Percentiles rank a stretch among this genome's conserved stretches.
These are phyloP conservation scores for Balansia obtecta DNA, from an alignment of 2,329 filamentous ascomycete genomes.

Conservation along the genomic window DNA sequence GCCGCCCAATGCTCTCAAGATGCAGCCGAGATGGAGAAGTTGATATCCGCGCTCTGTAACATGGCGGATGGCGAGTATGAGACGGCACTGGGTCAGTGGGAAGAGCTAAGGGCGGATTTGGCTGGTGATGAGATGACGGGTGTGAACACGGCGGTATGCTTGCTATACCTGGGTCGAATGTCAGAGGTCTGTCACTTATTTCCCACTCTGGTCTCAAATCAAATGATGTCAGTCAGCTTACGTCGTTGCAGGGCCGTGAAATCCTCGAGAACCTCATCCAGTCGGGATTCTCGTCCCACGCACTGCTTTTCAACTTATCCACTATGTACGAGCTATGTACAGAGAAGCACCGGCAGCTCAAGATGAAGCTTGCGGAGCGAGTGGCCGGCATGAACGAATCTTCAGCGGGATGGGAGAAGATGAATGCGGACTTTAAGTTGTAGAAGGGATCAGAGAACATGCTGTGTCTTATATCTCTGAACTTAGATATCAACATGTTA, in stretches of 20 bases:
- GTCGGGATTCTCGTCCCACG: conserved; percentile 55
- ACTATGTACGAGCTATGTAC: conserved; percentile 90
- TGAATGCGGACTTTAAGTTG: conserved; percentile 65
- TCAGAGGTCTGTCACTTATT: conserved; percentile 40
- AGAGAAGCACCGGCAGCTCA: conserved; percentile 58
- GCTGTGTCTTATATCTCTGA: no score
- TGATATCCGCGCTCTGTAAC: conserved; percentile 56
- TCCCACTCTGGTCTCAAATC: no score
- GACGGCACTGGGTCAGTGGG: conserved; percentile 51
- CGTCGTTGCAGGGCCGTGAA: conserved; percentile 39
- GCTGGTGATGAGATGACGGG: conserved; percentile 53
- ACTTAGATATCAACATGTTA: background rate
- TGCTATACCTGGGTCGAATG: conserved; percentile 71
- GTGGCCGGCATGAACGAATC: conserved; percentile 48
- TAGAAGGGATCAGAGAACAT: conserved; percentile 19
- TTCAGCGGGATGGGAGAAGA: conserved; percentile 55
- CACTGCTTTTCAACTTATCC: conserved; percentile 75
- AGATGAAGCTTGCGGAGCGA: conserved; percentile 57
- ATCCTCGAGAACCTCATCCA: conserved; percentile 56
- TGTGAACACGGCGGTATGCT: conserved; percentile 74
- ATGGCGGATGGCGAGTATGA: conserved; percentile 69
- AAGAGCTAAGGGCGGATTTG: conserved; percentile 27
- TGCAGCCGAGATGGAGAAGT: conserved; percentile 26
- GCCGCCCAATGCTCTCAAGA: conserved; percentile 22
- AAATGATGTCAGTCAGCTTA: conserved; percentile 7